phyloP scores from a whole-genome alignment of 257 asterid species.

The Solanum chilense region DNA sequence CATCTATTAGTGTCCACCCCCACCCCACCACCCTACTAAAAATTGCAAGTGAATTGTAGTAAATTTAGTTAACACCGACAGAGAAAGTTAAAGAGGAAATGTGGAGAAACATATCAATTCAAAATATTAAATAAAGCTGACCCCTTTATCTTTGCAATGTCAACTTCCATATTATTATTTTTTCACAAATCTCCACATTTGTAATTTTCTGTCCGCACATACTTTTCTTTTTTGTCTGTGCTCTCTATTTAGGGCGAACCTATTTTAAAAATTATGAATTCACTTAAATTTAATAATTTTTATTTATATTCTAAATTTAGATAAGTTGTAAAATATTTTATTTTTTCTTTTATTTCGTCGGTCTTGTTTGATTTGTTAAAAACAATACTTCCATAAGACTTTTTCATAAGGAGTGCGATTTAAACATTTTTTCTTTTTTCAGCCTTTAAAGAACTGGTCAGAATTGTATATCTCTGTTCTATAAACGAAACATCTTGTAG shows the following conservation, averaged over 20 bases:
- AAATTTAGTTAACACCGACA: background rate
- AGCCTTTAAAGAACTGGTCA: background rate
- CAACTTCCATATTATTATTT: background rate
- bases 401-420: rapidly evolving
- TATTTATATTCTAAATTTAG: background rate
- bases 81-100: background rate
- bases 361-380: no score
- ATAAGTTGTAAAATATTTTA: rapidly evolving
- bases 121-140: background rate
- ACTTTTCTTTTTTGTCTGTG: background rate
- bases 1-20: background rate
- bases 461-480: no score
- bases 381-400: rapidly evolving
- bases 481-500: background rate
- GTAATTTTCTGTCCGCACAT: background rate
- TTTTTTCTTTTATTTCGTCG: no score
- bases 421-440: no score
- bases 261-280: background rate
- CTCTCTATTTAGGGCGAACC: background rate
- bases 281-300: background rate
- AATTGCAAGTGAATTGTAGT: background rate
- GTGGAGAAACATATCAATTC: background rate
- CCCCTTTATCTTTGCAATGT: background rate
- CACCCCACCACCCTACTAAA: background rate
- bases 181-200: background rate